These are phyloP conservation scores for Botrytis fabae DNA, from an alignment of 2,329 filamentous ascomycete species.

Conservation along the genomic window DNA sequence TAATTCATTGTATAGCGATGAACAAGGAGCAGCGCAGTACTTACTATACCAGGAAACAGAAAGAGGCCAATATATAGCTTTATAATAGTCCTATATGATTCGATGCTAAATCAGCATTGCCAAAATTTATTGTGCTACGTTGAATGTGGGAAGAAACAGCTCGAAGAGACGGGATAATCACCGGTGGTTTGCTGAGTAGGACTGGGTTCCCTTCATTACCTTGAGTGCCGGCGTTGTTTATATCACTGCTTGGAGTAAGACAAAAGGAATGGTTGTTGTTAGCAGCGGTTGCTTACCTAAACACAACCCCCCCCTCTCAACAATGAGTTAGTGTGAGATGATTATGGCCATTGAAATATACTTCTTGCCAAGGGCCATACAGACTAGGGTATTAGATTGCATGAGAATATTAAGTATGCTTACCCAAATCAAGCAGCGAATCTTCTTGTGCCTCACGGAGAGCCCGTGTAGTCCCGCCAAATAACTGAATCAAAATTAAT, in stretches of 20 bases:
- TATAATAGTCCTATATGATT: not conserved
- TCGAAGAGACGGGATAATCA: not conserved
- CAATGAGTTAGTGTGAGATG: not conserved
- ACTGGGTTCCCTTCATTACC: not conserved
- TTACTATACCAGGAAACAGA: conserved; percentile 1
- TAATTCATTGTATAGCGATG: not conserved
- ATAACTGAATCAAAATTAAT: not conserved
- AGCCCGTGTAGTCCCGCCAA: not conserved
- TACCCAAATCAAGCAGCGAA: not conserved
- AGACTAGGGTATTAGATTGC: not conserved
- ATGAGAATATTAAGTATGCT: not conserved
- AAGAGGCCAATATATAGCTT: not conserved
- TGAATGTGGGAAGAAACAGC: not conserved
- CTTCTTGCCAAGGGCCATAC: not conserved
- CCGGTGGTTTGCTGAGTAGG: not conserved
- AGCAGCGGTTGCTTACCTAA: not conserved
- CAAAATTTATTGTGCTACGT: not conserved
- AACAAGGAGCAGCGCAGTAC: not conserved
- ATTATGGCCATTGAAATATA: not conserved
- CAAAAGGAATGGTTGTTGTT: not conserved
- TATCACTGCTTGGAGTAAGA: conserved; percentile 1
- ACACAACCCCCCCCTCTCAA: not conserved
- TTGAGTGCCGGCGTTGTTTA: not conserved
- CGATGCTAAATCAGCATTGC: not conserved
- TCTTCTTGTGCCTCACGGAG: not conserved